Evolutionary conservation across 352 stramenopile species (phyloP).

Genomic region (Phytophthora pistaciae): DNA sequence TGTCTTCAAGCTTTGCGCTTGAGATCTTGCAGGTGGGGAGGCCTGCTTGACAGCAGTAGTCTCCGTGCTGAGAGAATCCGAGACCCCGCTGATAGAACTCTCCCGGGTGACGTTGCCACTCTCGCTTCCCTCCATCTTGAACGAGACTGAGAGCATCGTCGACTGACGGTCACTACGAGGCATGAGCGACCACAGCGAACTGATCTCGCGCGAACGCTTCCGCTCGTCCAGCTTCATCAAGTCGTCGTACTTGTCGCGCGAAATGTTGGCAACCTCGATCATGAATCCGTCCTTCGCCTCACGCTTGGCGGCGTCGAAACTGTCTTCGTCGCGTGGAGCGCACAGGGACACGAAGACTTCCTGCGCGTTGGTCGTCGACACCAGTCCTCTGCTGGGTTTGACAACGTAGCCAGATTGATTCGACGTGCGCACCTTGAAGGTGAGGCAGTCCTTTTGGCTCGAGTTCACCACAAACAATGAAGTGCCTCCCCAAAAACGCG

Average conservation of each 20-base stretch:
- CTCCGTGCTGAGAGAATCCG: constrained; percentile 21
- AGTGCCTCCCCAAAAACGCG: constrained; percentile 41
- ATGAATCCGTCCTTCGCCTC: constrained; percentile 79
- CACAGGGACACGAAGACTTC: constrained; percentile 70
- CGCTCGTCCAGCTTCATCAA: constrained; percentile 53
- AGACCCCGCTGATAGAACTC: constrained; percentile 18
- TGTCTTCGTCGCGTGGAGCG: constrained; percentile 35
- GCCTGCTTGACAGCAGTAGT: constrained; percentile 6
- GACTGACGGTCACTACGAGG: constrained; percentile 37
- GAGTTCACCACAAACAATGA: constrained; percentile 76
- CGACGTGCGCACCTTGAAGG: constrained; percentile 85
- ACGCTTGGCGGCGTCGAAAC: constrained; percentile 53
- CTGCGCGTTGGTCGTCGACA: constrained; percentile 65
- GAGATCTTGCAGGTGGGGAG: background rate
- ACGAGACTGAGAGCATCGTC: constrained; percentile 47
- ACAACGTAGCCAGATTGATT: constrained; percentile 83
- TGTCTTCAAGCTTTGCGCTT: constrained; percentile 23
- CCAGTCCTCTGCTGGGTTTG: constrained; percentile 72
- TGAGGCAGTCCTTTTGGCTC: constrained; percentile 56
- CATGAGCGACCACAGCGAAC: constrained; percentile 54
- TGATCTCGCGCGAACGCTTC: constrained; percentile 42
- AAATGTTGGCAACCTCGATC: constrained; percentile 70
- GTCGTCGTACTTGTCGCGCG: constrained; percentile 43
- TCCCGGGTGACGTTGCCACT: constrained; percentile 18
- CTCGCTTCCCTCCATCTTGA: constrained; percentile 37